Conservation (phyloP, 1,284 basidiomycete genomes). For the Peniophora sp. region DNA sequence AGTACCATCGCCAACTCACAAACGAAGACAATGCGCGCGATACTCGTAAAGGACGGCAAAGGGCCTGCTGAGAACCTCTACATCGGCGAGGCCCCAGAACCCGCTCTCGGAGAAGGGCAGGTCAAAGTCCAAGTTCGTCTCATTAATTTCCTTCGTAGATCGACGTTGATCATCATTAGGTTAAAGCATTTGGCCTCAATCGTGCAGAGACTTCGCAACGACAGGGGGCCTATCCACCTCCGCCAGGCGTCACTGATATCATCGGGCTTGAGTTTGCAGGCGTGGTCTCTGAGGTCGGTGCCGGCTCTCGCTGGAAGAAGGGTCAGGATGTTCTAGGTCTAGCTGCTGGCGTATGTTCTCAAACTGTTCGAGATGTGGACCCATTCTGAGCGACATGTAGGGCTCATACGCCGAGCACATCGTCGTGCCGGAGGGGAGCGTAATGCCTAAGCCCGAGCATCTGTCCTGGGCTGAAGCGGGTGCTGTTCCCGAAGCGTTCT, state of each 20-base stretch:
- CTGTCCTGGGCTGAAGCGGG: conserved; percentile 83
- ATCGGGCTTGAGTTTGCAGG: conserved; percentile 93
- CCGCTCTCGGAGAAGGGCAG: conserved; percentile 45
- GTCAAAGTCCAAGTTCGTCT: conserved; percentile 50
- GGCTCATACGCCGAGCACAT: conserved; percentile 94
- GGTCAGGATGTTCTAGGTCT: conserved; percentile 89
- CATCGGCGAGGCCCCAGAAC: conserved; percentile 66
- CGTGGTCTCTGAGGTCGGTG: conserved; percentile 51
- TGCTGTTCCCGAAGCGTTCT: conserved; percentile 78
- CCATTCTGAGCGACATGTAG: conserved; percentile 26
- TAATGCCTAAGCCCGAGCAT: conserved; percentile 70
- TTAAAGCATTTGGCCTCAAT: conserved; percentile 81
- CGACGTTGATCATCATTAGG: conserved; percentile 25
- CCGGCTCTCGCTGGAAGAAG: conserved; percentile 49
- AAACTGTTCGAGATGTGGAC: background rate
- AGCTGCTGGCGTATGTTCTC: conserved; percentile 46
- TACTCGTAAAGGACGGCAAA: conserved; percentile 75
- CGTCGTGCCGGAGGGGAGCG: conserved; percentile 54
- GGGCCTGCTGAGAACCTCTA: conserved; percentile 78
- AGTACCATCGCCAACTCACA: background rate
- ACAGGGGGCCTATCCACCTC: conserved; percentile 73
- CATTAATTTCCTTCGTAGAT: conserved; percentile 4
- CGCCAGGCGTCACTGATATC: conserved; percentile 70
- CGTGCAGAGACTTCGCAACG: conserved; percentile 82
- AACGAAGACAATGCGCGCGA: conserved; percentile 63